Evolutionary conservation across 495 filamentous ascomycete genomes (phyloP), one percentile per base, ranked within the genome.

Genomic region (Trichocladium antarcticum): DNA sequence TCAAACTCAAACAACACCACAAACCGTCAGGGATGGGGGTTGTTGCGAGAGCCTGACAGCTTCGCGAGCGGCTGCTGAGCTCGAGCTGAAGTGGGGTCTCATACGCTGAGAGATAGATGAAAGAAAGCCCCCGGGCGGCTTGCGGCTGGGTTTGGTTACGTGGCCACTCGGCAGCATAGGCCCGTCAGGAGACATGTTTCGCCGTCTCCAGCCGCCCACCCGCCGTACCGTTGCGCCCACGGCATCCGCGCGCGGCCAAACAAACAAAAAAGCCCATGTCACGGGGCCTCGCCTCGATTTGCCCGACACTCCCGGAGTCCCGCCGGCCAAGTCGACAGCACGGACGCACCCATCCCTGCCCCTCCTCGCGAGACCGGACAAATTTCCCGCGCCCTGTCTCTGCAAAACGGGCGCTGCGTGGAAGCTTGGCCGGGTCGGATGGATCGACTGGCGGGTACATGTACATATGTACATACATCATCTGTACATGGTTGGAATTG

Each of bases 281-380:
- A 68, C 68, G 62, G 60, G 65, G 39, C 56, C 47, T 56, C 56
- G 53, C 42, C 55, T 55, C 54, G 56, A 62, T 64, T 62, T 61
- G 64, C 61, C 65, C 53, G 54, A 51, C 47, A 29, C 35, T 45
- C 37, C 44, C 35, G 43, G 51, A 51, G n/a, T n/a, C n/a, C n/a
- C n/a, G n/a, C n/a, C n/a, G n/a, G n/a, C n/a, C n/a, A n/a, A n/a
- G n/a, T n/a, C n/a, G n/a, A n/a, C n/a, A n/a, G n/a, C n/a, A n/a
- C n/a, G n/a, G n/a, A n/a, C n/a, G n/a, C n/a, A n/a, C n/a, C n/a
- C n/a, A n/a, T n/a, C n/a, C n/a, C n/a, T n/a, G n/a, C 52, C 47
- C 55, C 45, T 29, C 49, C 38, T 43, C 47, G 21, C 43, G 15
- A 42, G 31, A 49, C 50, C 24, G 19, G 24, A 12, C 15, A 38